Evolutionary conservation across 176 grass and related monocot genomes (phyloP), one percentile per base, ranked within the genome.

Genomic region (Alopecurus myosuroides): DNA sequence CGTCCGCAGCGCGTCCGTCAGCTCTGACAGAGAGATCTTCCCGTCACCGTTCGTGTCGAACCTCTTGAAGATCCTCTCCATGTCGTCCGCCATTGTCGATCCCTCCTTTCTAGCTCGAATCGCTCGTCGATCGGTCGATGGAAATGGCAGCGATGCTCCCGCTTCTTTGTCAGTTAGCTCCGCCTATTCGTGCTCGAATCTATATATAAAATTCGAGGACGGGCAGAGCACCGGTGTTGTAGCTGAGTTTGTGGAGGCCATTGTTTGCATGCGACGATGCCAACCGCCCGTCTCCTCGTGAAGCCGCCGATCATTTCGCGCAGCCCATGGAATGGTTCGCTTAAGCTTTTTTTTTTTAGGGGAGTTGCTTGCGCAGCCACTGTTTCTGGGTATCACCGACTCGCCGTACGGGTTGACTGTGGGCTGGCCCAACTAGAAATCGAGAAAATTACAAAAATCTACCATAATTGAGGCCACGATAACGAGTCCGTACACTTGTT

Each of bases 31-130:
- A 29, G 94, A 97, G 70, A 97, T 94, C 83, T 92, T 97, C 15
- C 94, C 94, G 70, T 97, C 94, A 20, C 85, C 88, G 45, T 97
- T 91, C 37, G 80, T 84, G 90, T 97, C 94, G 77, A 97, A 97
- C 74, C 90, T 71, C 88, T 90, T 92, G 86, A 97, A 97, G 61
- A 97, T 97, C 86, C 88, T 94, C 84, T 94, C 90, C 57, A 90
- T 90, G 81, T 94, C 94, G 17, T 81, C 79, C 11, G 85, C 76
- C 15, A 37, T 80, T 69, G 71, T 86, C 17, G 52, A 31, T 50
- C 23, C 5, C 48, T n/a, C 29, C 10, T 53, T 46, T 36, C 63
- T 62, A 48, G 41, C 40, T 29, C 61, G 31, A 67, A 67, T 22
- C 15, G 2, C 71, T 74, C 68, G 45, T 50, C 44, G 42, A 49